These are phyloP conservation scores for Diddensiella transvaalensis DNA, from an alignment of 805 yeast genomes.

Conservation along the genomic window DNA sequence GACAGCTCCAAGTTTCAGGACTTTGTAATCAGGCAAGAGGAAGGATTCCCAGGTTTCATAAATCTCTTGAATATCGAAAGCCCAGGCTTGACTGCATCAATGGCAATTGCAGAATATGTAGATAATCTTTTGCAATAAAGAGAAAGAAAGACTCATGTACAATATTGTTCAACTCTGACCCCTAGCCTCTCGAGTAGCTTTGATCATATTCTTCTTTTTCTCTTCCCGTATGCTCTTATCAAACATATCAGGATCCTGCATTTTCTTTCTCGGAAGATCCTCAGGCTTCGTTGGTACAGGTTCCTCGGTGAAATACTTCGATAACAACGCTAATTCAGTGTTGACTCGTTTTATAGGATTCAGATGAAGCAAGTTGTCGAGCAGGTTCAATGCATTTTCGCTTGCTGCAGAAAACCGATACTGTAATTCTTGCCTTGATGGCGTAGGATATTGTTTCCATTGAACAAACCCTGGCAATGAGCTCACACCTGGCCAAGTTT, in stretches of 20 bases:
- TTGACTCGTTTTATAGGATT: conserved; percentile 74
- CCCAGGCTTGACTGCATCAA: conserved; percentile 80
- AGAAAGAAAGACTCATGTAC: too few relatives aligned
- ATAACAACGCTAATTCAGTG: conserved; percentile 58
- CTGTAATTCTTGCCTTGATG: conserved; percentile 73
- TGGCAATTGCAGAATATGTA: conserved; percentile 82
- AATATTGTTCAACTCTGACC: background rate
- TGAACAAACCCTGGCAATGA: conserved; percentile 67
- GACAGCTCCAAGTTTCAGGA: conserved; percentile 55
- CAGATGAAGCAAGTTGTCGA: conserved; percentile 67
- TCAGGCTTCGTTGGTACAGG: conserved; percentile 72
- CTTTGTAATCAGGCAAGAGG: conserved; percentile 67
- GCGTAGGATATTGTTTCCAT: conserved; percentile 69
- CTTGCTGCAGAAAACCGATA: conserved; percentile 88
- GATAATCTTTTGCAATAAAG: conserved; percentile 14
- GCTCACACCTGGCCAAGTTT: conserved; percentile 86
- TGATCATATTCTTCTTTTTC: conserved; percentile 20
- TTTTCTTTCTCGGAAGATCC: conserved; percentile 50
- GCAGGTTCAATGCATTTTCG: conserved; percentile 71
- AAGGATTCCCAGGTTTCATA: conserved; percentile 71
- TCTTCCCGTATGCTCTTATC: conserved; percentile 18
- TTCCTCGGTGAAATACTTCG: conserved; percentile 64
- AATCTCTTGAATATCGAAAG: conserved; percentile 82
- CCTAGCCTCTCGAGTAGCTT: conserved; percentile 18
- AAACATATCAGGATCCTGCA: conserved; percentile 17